Evolutionary conservation across 2,329 filamentous ascomycete species (phyloP).

Genomic region (Alternaria metachromatica): DNA sequence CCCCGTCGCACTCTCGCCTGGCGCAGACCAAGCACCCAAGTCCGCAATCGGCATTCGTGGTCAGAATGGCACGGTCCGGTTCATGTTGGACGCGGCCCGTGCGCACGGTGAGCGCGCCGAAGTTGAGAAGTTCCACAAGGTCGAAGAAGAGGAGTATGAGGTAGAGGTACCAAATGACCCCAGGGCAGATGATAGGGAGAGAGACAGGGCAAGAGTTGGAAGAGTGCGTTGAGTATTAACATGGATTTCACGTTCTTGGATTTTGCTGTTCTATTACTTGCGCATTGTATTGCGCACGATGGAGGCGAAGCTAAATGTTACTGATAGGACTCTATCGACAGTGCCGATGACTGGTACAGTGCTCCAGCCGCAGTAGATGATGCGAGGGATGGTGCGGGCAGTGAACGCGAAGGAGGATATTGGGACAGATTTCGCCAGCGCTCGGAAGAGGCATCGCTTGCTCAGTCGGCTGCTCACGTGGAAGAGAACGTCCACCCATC

Average conservation of each 20-base stretch:
- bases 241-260: constrained; percentile 6
- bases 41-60: constrained; percentile 49
- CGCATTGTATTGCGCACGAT: not conserved
- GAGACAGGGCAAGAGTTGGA: constrained; percentile 23
- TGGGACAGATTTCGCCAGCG: not conserved
- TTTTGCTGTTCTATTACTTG: not conserved
- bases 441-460: not conserved
- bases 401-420: not conserved
- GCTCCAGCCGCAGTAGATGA: not conserved
- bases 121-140: constrained; percentile 72
- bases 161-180: constrained; percentile 62
- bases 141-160: constrained; percentile 80
- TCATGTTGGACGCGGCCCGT: constrained; percentile 82
- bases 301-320: not conserved
- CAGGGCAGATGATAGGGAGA: constrained; percentile 25
- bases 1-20: constrained; percentile 53
- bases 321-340: not conserved
- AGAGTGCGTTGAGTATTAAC: constrained; percentile 40
- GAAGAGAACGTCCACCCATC: not conserved
- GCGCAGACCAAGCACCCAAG: constrained; percentile 41
- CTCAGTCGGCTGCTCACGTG: not conserved
- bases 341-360: not conserved
- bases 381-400: not conserved
- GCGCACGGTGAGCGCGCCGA: constrained; percentile 73
- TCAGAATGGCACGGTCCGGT: constrained; percentile 79